These are phyloP conservation scores for Fusarium irregulare DNA, from an alignment of 2,329 filamentous ascomycete species.

Conservation along the genomic window DNA sequence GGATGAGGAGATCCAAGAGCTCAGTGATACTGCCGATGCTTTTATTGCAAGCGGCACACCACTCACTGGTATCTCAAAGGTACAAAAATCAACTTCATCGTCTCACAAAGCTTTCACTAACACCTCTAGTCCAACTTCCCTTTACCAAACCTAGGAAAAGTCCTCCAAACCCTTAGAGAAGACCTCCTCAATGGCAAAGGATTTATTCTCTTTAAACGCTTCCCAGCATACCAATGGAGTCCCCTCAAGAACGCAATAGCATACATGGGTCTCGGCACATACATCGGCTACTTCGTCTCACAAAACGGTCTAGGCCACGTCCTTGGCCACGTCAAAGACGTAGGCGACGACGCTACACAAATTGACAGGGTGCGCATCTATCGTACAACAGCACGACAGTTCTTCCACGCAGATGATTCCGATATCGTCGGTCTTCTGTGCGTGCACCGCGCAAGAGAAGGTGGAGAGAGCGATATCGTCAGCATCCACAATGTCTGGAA, in stretches of 20 bases:
- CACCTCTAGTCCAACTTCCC: slow-evolving; percentile 55
- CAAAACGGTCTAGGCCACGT: slow-evolving; percentile 89
- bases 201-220: slow-evolving; percentile 89
- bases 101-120: neutral
- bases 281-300: slow-evolving; percentile 87
- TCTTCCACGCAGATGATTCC: slow-evolving; percentile 77
- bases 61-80: slow-evolving; percentile 72
- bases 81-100: slow-evolving; percentile 4
- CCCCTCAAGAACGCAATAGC: slow-evolving; percentile 83
- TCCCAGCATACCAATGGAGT: slow-evolving; percentile 81
- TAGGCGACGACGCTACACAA: slow-evolving; percentile 82
- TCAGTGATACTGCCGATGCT: slow-evolving; percentile 73
- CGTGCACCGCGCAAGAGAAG: slow-evolving; percentile 79
- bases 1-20: slow-evolving; percentile 72
- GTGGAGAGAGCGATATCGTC: slow-evolving; percentile 85
- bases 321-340: slow-evolving; percentile 88
- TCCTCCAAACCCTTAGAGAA: slow-evolving; percentile 52
- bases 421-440: slow-evolving; percentile 88
- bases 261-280: slow-evolving; percentile 90
- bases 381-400: slow-evolving; percentile 75
- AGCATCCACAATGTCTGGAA: slow-evolving; percentile 87
- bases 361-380: slow-evolving; percentile 93
- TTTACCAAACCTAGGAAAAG: slow-evolving; percentile 54
- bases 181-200: slow-evolving; percentile 81
- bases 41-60: slow-evolving; percentile 75